Evolutionary conservation across 1,139 yeast species (phyloP), one percentile per base, ranked within the genome.

Genomic region (Debaryomyces fabryi): DNA sequence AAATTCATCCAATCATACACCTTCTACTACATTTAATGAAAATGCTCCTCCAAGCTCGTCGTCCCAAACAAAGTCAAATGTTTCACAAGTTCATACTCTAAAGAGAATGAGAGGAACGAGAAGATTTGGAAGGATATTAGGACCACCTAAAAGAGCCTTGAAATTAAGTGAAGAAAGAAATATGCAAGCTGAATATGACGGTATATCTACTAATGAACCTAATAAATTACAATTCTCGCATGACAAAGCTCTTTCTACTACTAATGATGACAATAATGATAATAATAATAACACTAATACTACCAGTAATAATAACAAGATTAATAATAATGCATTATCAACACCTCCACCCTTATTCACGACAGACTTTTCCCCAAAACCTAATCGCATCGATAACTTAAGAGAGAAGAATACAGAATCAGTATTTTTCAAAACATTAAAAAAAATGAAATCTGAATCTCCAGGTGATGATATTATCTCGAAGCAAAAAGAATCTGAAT

Each of bases 121-220:
- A 51, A 54, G 73, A 45, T 69, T 72, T 48, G 74, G 76, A 5
- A 67, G 63, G 51, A 51, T 64, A 7, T 55, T 75, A 45, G 80
- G 79, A 0, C 76, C 76, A 3, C 78, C 78, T 0, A 65, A 71
- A 53, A 57, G 78, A 37, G 72, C 72, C 3, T 57, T 67, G 8
- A 59, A 66, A 40, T 44, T 55, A n/a, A 54, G 58, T 39, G 63
- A 56, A 20, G 57, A 55, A 10, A 47, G 49, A 12, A 32, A 12
- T 15, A 16, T 4, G 6, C 29, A 35, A 13, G 27, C 23, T 12
- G 35, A 27, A 6, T 16, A 27, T 29, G 25, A 45, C 12, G 13
- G 25, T 10, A 29, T n/a, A 16, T n/a, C 33, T 45, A 35, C 15
- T 23, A 20, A 33, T 27, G 36, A 32, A 5, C 13, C 23, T 21